Percentiles rank a stretch among this genome's conserved stretches.
These are phyloP conservation scores for Kuraishia floccosa DNA, from an alignment of 805 yeast species.

Conservation along the genomic window DNA sequence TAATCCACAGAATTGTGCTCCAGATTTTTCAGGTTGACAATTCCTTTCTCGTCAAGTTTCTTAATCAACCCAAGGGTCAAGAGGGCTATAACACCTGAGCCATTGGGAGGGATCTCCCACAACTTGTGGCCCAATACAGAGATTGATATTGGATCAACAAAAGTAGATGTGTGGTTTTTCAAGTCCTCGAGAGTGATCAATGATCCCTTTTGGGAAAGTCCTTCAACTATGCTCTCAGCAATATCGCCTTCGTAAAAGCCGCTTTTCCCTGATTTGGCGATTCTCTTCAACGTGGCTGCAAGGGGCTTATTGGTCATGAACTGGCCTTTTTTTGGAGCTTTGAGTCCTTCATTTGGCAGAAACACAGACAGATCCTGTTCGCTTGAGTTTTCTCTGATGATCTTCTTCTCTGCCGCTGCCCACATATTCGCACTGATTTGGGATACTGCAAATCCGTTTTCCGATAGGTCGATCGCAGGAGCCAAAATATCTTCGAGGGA, in stretches of 20 bases:
- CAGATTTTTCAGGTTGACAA: slow-evolving; percentile 27
- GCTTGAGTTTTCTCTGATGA: slow-evolving; percentile 22
- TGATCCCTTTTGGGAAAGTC: slow-evolving; percentile 42
- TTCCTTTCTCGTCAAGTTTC: slow-evolving; percentile 34
- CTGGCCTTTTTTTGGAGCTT: slow-evolving; percentile 49
- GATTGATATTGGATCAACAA: slow-evolving; percentile 52
- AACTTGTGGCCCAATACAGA: slow-evolving; percentile 41
- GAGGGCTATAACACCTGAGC: slow-evolving; percentile 71
- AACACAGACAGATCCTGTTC: slow-evolving; percentile 17
- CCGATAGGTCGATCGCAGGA: slow-evolving; percentile 63
- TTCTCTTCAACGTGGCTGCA: slow-evolving; percentile 38
- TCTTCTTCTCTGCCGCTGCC: slow-evolving; percentile 24
- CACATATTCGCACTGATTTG: slow-evolving; percentile 46
- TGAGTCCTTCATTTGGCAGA: slow-evolving; percentile 23
- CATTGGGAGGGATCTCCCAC: slow-evolving; percentile 83
- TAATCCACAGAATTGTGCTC: slow-evolving; percentile 64
- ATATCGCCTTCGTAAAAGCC: slow-evolving; percentile 66
- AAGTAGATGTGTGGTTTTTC: slow-evolving; percentile 41
- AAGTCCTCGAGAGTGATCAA: slow-evolving; percentile 46
- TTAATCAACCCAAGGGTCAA: slow-evolving; percentile 57
- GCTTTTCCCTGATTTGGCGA: slow-evolving; percentile 46
- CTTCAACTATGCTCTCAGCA: slow-evolving; percentile 52
- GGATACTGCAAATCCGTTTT: slow-evolving; percentile 53
- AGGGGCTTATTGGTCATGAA: slow-evolving; percentile 36
- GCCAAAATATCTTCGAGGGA: slow-evolving; percentile 42